Evolutionary conservation across 2,329 filamentous ascomycete genomes (phyloP).

Genomic region (Gnomoniopsis smithogilvyi): DNA sequence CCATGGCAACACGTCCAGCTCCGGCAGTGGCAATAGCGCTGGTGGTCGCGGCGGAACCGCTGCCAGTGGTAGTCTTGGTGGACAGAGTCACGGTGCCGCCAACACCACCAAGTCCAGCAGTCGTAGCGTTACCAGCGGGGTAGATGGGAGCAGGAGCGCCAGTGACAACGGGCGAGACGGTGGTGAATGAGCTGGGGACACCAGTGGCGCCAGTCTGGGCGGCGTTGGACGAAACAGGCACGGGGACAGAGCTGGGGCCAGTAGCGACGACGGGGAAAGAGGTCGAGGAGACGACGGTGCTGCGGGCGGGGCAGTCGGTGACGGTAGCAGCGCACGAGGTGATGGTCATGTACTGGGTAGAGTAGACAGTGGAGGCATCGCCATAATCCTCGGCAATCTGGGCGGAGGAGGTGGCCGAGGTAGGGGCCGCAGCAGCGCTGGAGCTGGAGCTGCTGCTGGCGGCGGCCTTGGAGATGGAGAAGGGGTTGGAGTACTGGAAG

Average conservation of each 20-base stretch:
- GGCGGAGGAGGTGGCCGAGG: constrained; percentile 42
- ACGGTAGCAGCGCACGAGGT: constrained; percentile 55
- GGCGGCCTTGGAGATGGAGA: constrained; percentile 42
- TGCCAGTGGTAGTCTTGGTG: constrained; percentile 18
- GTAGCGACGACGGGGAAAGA: constrained; percentile 25
- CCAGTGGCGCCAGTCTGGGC: not conserved
- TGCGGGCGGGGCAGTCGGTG: constrained; percentile 45
- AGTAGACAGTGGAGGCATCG: constrained; percentile 46
- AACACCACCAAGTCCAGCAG: not conserved
- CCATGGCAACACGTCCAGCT: constrained; percentile 32
- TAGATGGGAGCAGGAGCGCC: constrained; percentile 18
- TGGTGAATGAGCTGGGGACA: constrained; percentile 13
- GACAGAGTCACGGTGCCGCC: constrained; percentile 14
- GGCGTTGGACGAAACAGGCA: constrained; percentile 7
- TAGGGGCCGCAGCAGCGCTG: constrained; percentile 19
- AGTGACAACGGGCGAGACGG: constrained; percentile 29
- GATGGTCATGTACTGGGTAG: constrained; percentile 57
- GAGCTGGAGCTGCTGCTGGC: constrained; percentile 19
- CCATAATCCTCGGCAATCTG: constrained; percentile 23
- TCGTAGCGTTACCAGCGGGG: constrained; percentile 14
- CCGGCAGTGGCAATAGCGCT: constrained; percentile 12
- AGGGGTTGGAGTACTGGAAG: constrained; percentile 64
- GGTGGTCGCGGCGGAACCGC: constrained; percentile 16
- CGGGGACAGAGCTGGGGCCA: constrained; percentile 29
- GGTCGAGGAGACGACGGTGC: constrained; percentile 27